These are phyloP conservation scores for Beauveria sp. DNA, from an alignment of 2,329 filamentous ascomycete species.

Conservation along the genomic window DNA sequence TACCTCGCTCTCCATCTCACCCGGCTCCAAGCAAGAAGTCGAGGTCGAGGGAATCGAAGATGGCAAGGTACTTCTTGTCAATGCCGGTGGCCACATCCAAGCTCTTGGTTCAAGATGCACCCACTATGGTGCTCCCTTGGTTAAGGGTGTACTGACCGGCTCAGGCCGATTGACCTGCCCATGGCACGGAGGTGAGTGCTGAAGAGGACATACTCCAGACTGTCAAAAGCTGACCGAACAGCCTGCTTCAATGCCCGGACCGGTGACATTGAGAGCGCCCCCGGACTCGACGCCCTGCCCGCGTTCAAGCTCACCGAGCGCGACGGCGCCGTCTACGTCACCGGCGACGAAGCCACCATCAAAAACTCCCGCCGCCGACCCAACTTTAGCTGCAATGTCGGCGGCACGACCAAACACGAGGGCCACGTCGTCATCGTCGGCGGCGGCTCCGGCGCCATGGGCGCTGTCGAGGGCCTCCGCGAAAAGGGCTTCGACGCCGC, in stretches of 20 bases:
- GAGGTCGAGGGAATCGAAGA: slow-evolving; percentile 85
- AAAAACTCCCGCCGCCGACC: slow-evolving; percentile 68
- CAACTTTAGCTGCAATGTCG: slow-evolving; percentile 60
- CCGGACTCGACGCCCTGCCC: slow-evolving; percentile 77
- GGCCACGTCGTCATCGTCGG: slow-evolving; percentile 79
- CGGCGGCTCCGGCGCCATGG: slow-evolving; percentile 77
- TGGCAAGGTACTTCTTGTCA: slow-evolving; percentile 80
- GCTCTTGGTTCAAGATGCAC: slow-evolving; percentile 79
- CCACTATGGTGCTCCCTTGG: slow-evolving; percentile 87
- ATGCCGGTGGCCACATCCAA: slow-evolving; percentile 66
- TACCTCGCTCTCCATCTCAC: slow-evolving; percentile 63
- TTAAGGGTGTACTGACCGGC: slow-evolving; percentile 74
- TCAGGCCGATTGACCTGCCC: slow-evolving; percentile 84
- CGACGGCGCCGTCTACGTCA: slow-evolving; percentile 77
- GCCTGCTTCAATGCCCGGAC: slow-evolving; percentile 88
- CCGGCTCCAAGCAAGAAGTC: slow-evolving; percentile 77
- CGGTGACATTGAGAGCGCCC: slow-evolving; percentile 92
- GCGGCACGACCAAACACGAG: slow-evolving; percentile 35
- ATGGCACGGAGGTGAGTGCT: slow-evolving; percentile 78
- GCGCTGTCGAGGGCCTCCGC: slow-evolving; percentile 73
- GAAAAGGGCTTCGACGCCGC: slow-evolving; percentile 71
- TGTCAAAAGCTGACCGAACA: slow-evolving; percentile 24
- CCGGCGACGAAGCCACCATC: slow-evolving; percentile 69
- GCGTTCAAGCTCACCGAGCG: slow-evolving; percentile 76
- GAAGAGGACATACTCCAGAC: not conserved